Conservation (phyloP, 1,284 basidiomycete species). For the Boletus semigastroideus region DNA sequence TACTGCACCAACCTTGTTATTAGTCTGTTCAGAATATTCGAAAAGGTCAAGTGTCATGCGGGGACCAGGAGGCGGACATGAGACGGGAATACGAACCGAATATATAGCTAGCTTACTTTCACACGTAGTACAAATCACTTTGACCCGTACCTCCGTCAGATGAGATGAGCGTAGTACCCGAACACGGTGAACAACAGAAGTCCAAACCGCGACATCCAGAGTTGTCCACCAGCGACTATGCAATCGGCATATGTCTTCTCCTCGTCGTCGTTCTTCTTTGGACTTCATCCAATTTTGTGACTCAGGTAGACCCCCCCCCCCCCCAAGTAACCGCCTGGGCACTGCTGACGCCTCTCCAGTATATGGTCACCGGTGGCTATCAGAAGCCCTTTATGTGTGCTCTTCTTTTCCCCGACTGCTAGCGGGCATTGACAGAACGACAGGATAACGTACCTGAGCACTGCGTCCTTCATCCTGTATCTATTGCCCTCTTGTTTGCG, state of each 20-base stretch:
- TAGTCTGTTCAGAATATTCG: constrained; percentile 83
- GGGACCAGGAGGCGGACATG: constrained; percentile 22
- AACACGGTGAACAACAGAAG: constrained; percentile 12
- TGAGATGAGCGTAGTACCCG: constrained; percentile 24
- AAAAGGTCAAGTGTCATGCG: constrained; percentile 73
- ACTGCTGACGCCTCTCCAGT: constrained; percentile 40
- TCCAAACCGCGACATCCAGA: constrained; percentile 9
- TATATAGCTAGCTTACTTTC: too few species aligned
- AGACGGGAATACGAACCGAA: too few species aligned
- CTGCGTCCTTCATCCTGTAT: constrained; percentile 87
- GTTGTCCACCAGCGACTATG: constrained; percentile 51
- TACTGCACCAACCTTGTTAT: constrained; percentile 83
- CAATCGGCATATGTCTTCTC: constrained; percentile 70
- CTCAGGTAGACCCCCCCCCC: constrained; percentile 66
- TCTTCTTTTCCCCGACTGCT: background rate
- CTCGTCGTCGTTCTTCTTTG: constrained; percentile 82
- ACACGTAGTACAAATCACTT: too few species aligned
- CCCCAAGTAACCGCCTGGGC: background rate
- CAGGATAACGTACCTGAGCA: constrained; percentile 86
- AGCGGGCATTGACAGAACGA: constrained; percentile 4
- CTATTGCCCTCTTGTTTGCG: constrained; percentile 70
- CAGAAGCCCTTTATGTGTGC: constrained; percentile 80
- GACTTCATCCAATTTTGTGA: constrained; percentile 79
- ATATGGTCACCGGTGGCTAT: constrained; percentile 66
- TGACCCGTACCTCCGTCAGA: background rate